phyloP scores from a whole-genome alignment of 2,329 filamentous ascomycete species.

The Colletotrichum lupini region DNA sequence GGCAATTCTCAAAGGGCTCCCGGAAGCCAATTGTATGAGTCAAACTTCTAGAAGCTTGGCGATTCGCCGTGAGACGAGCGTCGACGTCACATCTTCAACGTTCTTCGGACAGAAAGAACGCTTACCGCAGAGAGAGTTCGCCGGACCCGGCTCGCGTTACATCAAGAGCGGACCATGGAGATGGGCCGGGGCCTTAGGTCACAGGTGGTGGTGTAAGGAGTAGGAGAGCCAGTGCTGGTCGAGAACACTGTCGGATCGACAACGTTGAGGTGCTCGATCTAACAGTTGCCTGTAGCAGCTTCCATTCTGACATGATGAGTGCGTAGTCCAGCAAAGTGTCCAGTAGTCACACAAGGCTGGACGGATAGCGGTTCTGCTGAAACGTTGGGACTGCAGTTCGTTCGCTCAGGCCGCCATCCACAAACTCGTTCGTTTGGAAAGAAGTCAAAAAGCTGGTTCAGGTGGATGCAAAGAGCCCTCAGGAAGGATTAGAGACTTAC shows the following conservation, averaged over 20 bases:
- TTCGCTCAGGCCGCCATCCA: constrained; percentile 31
- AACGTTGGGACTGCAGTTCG: constrained; percentile 28
- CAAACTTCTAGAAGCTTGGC: constrained; percentile 27
- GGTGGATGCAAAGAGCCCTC: constrained; percentile 1
- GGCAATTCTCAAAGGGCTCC: neutral
- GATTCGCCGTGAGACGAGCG: constrained; percentile 14
- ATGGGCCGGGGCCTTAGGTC: neutral
- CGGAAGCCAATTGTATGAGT: neutral
- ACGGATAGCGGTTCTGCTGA: constrained; percentile 18
- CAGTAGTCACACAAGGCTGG: neutral
- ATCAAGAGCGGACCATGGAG: constrained; percentile 10
- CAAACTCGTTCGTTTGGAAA: constrained; percentile 18
- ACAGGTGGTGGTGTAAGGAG: neutral
- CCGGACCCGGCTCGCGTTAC: constrained; percentile 11
- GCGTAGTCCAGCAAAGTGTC: neutral
- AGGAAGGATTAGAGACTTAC: neutral
- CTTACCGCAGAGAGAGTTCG: constrained; percentile 4
- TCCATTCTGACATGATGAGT: neutral
- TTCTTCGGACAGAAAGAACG: constrained; percentile 20
- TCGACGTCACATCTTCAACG: constrained; percentile 7
- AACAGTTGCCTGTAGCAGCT: neutral
- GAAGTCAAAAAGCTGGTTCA: constrained; percentile 20
- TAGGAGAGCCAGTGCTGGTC: neutral
- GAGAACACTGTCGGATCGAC: constrained; percentile 20
- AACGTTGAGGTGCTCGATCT: neutral